Percentiles rank a stretch among this genome's conserved stretches.
Conservation (phyloP, 164 flowering plant species). For the Cinnamomum micranthum region DNA sequence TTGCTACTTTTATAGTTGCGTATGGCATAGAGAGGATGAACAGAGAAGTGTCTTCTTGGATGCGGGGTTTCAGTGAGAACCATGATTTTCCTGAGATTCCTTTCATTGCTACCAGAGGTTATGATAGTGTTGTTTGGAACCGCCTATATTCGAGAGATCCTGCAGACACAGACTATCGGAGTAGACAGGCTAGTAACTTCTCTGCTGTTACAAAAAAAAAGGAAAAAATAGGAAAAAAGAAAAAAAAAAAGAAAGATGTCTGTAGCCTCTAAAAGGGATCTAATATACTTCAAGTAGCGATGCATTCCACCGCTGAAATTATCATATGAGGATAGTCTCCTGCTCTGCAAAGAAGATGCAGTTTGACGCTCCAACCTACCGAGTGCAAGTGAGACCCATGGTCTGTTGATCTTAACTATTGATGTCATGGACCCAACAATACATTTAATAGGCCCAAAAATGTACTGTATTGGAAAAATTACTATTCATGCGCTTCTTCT, state of each 20-base stretch:
- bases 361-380: no score
- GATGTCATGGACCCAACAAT: background rate
- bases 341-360: no score
- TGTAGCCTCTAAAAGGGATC: no score
- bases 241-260: no score
- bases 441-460: no score
- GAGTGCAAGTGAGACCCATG: no score
- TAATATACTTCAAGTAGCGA: no score
- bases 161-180: slow-evolving; percentile 50
- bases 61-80: slow-evolving; percentile 53
- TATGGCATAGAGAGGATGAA: slow-evolving; percentile 92
- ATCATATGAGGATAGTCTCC: no score
- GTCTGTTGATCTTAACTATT: background rate
- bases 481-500: no score
- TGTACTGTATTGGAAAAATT: no score
- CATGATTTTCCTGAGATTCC: slow-evolving; percentile 42
- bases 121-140: slow-evolving; percentile 97
- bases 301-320: no score
- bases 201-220: background rate
- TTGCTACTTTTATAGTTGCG: slow-evolving; percentile 52
- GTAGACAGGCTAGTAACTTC: slow-evolving; percentile 45
- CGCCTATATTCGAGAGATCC: slow-evolving; percentile 79
- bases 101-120: slow-evolving; percentile 86
- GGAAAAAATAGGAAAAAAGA: no score
- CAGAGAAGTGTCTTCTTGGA: slow-evolving; percentile 79